Evolutionary conservation across 2,329 filamentous ascomycete species (phyloP).

Genomic region (Lojkania enalia): DNA sequence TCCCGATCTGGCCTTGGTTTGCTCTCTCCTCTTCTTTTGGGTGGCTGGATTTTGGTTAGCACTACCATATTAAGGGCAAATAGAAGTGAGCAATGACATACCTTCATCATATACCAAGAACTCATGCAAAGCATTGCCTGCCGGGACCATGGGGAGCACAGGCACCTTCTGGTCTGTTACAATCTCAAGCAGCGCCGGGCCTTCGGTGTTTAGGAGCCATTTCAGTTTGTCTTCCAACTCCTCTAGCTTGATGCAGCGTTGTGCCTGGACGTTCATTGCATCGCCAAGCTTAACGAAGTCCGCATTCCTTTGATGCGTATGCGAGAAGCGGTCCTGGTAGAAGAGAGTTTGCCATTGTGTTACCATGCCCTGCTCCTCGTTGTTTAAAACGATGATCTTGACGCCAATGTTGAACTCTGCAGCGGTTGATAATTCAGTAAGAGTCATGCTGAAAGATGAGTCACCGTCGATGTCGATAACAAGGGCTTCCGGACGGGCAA

Average conservation of each 20-base stretch:
- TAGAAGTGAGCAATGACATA: constrained; percentile 47
- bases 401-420: constrained; percentile 95
- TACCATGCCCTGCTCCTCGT: constrained; percentile 98
- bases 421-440: constrained; percentile 91
- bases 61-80: neutral
- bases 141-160: constrained; percentile 96
- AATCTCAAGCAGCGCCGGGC: constrained; percentile 91
- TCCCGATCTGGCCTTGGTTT: constrained; percentile 33
- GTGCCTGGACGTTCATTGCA: constrained; percentile 82
- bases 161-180: constrained; percentile 88
- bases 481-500: constrained; percentile 76
- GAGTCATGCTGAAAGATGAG: constrained; percentile 98
- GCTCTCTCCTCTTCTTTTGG: constrained; percentile 27
- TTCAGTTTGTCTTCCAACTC: constrained; percentile 77
- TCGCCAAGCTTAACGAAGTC: constrained; percentile 93
- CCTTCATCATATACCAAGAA: constrained; percentile 86
- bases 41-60: constrained; percentile 8
- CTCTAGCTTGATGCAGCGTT: constrained; percentile 71
- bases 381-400: constrained; percentile 94
- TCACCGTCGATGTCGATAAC: constrained; percentile 97
- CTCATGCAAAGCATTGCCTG: constrained; percentile 84
- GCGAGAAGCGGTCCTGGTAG: constrained; percentile 89
- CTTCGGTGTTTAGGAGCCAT: constrained; percentile 83
- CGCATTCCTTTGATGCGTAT: constrained; percentile 94
- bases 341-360: constrained; percentile 98